Conservation (phyloP, 2,329 filamentous ascomycete genomes). For the Leptosphaerulina australis region DNA sequence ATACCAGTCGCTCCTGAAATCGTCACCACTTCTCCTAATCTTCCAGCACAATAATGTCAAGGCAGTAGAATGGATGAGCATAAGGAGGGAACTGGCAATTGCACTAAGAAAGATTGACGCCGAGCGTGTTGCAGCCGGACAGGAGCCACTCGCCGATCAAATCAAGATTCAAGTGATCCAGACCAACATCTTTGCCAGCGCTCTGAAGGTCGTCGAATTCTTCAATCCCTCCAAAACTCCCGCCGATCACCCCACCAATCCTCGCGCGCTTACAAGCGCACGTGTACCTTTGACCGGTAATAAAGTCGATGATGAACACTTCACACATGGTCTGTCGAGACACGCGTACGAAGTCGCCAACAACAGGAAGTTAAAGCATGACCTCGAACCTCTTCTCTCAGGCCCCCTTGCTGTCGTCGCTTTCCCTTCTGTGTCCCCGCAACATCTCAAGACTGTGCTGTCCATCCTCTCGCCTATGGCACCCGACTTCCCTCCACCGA, state of each 20-base stretch:
- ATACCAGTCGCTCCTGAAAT: constrained; percentile 86
- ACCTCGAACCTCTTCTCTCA: constrained; percentile 75
- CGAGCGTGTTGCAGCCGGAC: constrained; percentile 66
- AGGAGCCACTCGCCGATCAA: constrained; percentile 58
- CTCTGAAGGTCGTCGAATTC: constrained; percentile 85
- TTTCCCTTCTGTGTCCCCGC: constrained; percentile 81
- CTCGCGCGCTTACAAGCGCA: constrained; percentile 42
- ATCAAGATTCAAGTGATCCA: constrained; percentile 84
- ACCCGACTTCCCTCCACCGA: constrained; percentile 77
- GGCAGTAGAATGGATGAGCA: constrained; percentile 74
- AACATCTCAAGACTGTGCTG: constrained; percentile 81
- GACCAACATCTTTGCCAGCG: constrained; percentile 85
- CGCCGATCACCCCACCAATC: constrained; percentile 39
- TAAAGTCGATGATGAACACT: constrained; percentile 56
- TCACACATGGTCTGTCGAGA: constrained; percentile 66
- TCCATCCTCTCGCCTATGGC: constrained; percentile 73
- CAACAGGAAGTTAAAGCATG: constrained; percentile 60
- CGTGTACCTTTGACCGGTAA: constrained; percentile 40
- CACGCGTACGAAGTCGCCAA: constrained; percentile 59
- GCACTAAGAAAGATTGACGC: constrained; percentile 70
- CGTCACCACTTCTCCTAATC: constrained; percentile 81
- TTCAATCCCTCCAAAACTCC: constrained; percentile 54
- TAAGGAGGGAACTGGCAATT: constrained; percentile 70
- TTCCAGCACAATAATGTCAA: constrained; percentile 82
- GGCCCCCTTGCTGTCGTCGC: constrained; percentile 82